Percentiles rank a stretch among this genome's conserved stretches.
phyloP scores from a whole-genome alignment of 805 yeast genomes.

The Starmerella powellii region DNA sequence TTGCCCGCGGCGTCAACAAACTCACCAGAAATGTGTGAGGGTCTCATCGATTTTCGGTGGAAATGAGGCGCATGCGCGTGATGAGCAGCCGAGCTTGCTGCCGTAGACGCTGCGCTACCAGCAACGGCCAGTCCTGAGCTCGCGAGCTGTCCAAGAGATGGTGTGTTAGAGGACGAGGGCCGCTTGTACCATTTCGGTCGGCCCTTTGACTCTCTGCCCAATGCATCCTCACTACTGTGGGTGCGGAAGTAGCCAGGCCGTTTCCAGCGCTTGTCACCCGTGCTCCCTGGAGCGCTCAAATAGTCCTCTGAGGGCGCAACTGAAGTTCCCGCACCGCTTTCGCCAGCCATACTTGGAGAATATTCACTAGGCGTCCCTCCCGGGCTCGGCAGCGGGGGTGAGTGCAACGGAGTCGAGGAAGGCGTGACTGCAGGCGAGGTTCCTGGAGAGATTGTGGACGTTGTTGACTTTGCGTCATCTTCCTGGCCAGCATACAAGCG shows the following conservation, averaged over 20 bases:
- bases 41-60: not conserved
- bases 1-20: not conserved
- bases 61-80: slow-evolving; percentile 1
- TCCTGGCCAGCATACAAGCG: slow-evolving; percentile 42
- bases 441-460: slow-evolving; percentile 5
- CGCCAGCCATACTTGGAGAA: not conserved
- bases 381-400: slow-evolving; percentile 2
- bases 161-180: slow-evolving; percentile 16
- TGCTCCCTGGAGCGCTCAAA: too few relatives aligned
- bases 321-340: too few relatives aligned
- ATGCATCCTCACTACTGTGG: slow-evolving; percentile 19
- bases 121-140: slow-evolving; percentile 18
- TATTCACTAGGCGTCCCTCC: slow-evolving; percentile 1
- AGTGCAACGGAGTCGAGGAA: slow-evolving; percentile 5
- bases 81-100: slow-evolving; percentile 19
- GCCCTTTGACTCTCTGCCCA: slow-evolving; percentile 14
- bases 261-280: slow-evolving; percentile 8
- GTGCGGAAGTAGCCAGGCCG: slow-evolving; percentile 21
- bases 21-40: not conserved
- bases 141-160: slow-evolving; percentile 22
- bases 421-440: slow-evolving; percentile 9
- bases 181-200: slow-evolving; percentile 28
- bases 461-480: slow-evolving; percentile 13
- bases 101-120: slow-evolving; percentile 20
- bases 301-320: too few relatives aligned